These are phyloP conservation scores for Phaeoacremonium minimum DNA, from an alignment of 2,329 filamentous ascomycete genomes.

Conservation along the genomic window DNA sequence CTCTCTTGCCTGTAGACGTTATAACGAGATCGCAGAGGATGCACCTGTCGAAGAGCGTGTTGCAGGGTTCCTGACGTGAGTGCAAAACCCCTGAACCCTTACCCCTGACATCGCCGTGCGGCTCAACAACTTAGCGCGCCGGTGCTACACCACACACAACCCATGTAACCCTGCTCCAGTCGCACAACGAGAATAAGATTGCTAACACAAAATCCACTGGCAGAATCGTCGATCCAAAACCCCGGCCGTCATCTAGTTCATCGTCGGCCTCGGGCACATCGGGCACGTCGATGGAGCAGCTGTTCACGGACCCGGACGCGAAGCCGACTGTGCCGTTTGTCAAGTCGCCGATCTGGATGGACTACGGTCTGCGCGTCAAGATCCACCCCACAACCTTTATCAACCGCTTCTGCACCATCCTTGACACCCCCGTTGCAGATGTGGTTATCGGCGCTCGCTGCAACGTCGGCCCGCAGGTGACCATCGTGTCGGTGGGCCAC, in stretches of 20 bases:
- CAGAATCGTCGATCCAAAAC: no score
- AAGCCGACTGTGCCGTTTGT: slow-evolving; percentile 22
- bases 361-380: slow-evolving; percentile 25
- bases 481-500: slow-evolving; percentile 22
- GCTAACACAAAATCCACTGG: no score
- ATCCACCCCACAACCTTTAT: slow-evolving; percentile 24
- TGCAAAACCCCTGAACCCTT: no score
- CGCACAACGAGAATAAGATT: no score
- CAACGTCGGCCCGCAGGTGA: slow-evolving; percentile 24
- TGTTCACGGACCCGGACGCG: slow-evolving; percentile 13
- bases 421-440: slow-evolving; percentile 27
- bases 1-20: slow-evolving; percentile 19
- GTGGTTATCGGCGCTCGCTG: slow-evolving; percentile 24
- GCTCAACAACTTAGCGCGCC: no score
- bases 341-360: slow-evolving; percentile 23
- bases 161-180: no score
- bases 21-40: slow-evolving; percentile 22
- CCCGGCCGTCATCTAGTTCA: no score
- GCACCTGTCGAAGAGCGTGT: slow-evolving; percentile 17
- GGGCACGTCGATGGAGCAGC: background rate
- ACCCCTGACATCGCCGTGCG: no score
- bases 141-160: no score
- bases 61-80: slow-evolving; percentile 19
- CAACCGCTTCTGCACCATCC: slow-evolving; percentile 25
- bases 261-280: background rate